These are phyloP conservation scores for Lecanosticta acicola DNA, from an alignment of 2,329 filamentous ascomycete species.

Conservation along the genomic window DNA sequence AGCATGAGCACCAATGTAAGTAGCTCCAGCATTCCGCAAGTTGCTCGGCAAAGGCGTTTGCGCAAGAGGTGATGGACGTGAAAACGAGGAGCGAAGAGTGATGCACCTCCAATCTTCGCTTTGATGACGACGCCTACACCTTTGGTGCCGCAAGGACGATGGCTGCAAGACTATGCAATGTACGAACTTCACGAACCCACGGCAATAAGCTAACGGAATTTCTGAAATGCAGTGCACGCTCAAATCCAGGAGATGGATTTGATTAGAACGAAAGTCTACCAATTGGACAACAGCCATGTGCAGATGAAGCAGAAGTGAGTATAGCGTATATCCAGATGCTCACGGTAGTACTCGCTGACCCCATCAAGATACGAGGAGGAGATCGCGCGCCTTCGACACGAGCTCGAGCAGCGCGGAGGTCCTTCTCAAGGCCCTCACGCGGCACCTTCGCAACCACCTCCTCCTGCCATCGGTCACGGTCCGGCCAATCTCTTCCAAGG, in stretches of 20 bases:
- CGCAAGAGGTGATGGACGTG: background rate
- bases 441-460: conserved; percentile 76
- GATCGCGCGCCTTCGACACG: conserved; percentile 75
- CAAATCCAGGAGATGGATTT: conserved; percentile 95
- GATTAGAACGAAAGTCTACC: conserved; percentile 86
- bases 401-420: conserved; percentile 69
- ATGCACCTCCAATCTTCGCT: background rate
- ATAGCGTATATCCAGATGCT: background rate
- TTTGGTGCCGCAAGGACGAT: background rate
- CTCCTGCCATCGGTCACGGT: conserved; percentile 79
- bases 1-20: conserved; percentile 92
- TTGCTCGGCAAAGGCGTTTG: too few species aligned
- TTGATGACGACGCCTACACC: background rate
- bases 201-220: background rate
- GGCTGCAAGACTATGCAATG: too few species aligned
- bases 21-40: conserved; percentile 26
- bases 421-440: conserved; percentile 61
- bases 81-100: background rate
- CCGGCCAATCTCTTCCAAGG: conserved; percentile 87
- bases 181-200: too few species aligned
- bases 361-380: conserved; percentile 81
- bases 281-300: conserved; percentile 84
- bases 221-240: conserved; percentile 60
- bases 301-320: conserved; percentile 85
- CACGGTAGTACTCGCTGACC: conserved; percentile 16